Evolutionary conservation across 345 rosid species (phyloP).

Genomic region (Bretschneidera sinensis): DNA sequence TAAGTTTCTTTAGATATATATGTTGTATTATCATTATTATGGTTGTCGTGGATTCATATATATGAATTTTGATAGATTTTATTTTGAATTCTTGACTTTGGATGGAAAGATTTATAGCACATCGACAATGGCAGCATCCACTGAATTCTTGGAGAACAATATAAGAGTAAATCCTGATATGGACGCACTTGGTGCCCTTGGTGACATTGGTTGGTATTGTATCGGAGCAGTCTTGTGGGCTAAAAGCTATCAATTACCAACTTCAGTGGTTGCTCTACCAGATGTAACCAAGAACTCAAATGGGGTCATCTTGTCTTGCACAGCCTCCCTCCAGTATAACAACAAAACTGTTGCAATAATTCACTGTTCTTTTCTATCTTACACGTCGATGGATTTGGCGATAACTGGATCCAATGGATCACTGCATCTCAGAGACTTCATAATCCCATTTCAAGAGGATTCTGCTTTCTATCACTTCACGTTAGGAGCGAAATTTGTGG

Average conservation of each 20-base stretch:
- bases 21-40: no score
- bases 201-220: constrained; percentile 69
- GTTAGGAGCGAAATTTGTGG: constrained; percentile 42
- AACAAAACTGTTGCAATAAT: constrained; percentile 29
- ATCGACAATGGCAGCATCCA: constrained; percentile 31
- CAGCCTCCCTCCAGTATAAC: constrained; percentile 52
- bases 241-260: constrained; percentile 47
- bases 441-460: constrained; percentile 49
- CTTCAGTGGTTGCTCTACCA: constrained; percentile 43
- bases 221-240: constrained; percentile 61
- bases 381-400: constrained; percentile 41
- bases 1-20: no score
- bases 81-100: no score
- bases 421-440: constrained; percentile 42
- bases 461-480: constrained; percentile 45
- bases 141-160: no score
- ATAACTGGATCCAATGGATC: constrained; percentile 46
- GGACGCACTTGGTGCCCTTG: constrained; percentile 59
- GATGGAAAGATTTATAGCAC: constrained; percentile 44
- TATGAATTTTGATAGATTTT: no score
- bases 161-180: no score
- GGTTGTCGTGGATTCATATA: no score
- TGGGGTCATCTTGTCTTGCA: constrained; percentile 55
- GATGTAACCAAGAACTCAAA: constrained; percentile 33
- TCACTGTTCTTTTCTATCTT: constrained; percentile 62